phyloP scores from a whole-genome alignment of 2,329 filamentous ascomycete species.

The Aschersonia sp. region DNA sequence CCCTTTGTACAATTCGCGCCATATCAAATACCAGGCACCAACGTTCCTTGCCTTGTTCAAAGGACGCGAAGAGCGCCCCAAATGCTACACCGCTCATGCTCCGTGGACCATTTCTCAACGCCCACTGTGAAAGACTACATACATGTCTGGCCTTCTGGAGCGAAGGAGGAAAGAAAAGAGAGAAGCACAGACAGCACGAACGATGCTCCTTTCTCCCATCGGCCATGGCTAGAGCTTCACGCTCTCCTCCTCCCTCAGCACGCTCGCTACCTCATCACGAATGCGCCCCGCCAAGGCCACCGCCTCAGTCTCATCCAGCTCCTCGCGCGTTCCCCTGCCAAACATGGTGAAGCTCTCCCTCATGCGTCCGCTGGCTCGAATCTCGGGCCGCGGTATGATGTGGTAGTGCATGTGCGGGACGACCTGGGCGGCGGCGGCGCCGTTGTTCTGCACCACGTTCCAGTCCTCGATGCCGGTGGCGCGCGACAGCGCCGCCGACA shows the following conservation, averaged over 20 bases:
- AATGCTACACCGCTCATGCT: no score
- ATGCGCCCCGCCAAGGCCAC: slow-evolving; percentile 41
- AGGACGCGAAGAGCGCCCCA: no score
- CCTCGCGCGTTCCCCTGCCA: slow-evolving; percentile 55
- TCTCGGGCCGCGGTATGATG: slow-evolving; percentile 72
- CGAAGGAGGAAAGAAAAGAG: no score
- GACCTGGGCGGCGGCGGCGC: slow-evolving; percentile 77
- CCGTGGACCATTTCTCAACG: no score
- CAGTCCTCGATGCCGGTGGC: slow-evolving; percentile 67
- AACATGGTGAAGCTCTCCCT: slow-evolving; percentile 72
- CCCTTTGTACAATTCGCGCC: no score
- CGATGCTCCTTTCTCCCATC: neutral
- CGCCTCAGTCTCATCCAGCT: slow-evolving; percentile 65
- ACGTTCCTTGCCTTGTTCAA: no score
- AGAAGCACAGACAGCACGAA: no score
- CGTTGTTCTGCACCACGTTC: slow-evolving; percentile 97
- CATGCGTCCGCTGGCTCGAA: slow-evolving; percentile 33
- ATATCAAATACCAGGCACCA: no score
- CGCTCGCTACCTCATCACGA: slow-evolving; percentile 30
- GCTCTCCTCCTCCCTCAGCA: slow-evolving; percentile 28
- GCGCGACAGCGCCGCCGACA: slow-evolving; percentile 56
- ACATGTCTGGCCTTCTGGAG: no score
- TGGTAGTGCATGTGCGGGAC: slow-evolving; percentile 93
- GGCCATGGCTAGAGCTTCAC: slow-evolving; percentile 3
- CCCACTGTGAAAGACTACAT: no score